Evolutionary conservation across 108 stramenopile genomes (phyloP), one percentile per base, ranked within the genome.

Genomic region (Pseudonitzschia multiseries): DNA sequence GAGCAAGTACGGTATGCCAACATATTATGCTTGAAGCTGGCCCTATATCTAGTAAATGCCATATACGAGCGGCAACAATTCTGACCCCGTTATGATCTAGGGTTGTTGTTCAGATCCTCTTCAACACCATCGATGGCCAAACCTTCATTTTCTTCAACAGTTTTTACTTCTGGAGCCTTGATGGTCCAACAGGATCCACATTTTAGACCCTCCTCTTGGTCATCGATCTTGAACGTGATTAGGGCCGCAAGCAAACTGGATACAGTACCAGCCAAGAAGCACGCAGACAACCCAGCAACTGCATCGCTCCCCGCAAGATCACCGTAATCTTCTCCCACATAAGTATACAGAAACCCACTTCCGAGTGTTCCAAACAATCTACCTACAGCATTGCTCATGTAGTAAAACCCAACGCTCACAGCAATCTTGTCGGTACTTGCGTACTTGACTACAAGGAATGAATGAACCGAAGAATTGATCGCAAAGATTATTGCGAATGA

Each of bases 341-440:
- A 97, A 22, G 90, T 87, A 68, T 93, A 97, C 6, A 97, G 61
- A 42, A 96, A 79, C 8, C 97, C 97, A 70, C 87, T 86, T 43
- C 96, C 87, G n/a, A 97, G 67, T 3, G 93, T 96, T 32, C 97
- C 97, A 17, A 97, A 67, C 52, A 97, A 77, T 54, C 97, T 72
- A 17, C 97, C 97, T 26, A 85, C 53, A n/a, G 97, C 97, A 78
- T 97, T 97, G 60, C 91, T 92, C 94, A 96, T 97, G 85, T 97
- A 97, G 76, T 97, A 97, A 52, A 96, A 92, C 10, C 97, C 97
- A 52, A 96, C 93, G 52, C 90, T 92, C 26, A 88, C 91, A 21
- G 97, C 94, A 50, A 96, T 86, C 75, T 94, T 97, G 62, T 97
- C 95, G 46, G 79, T 81, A 59, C 79, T 83, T 43, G 97, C 94